These are phyloP conservation scores for Hemileccinum hortonii DNA, from an alignment of 1,284 basidiomycete genomes.

Conservation along the genomic window DNA sequence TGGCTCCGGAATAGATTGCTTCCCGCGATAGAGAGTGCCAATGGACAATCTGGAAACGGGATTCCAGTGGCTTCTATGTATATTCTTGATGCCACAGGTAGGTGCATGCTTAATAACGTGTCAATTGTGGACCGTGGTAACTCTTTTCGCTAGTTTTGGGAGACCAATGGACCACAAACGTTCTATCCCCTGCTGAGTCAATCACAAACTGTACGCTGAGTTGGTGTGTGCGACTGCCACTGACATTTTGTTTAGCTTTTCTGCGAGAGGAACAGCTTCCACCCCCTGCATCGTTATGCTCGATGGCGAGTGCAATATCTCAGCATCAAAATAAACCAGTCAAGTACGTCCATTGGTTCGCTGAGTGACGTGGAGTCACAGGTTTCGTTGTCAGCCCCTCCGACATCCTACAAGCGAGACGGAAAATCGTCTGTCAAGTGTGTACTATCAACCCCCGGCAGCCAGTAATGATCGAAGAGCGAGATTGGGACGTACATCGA, in stretches of 20 bases:
- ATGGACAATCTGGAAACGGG: slow-evolving; percentile 35
- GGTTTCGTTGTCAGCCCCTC: slow-evolving; percentile 38
- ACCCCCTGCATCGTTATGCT: slow-evolving; percentile 58
- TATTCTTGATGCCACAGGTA: slow-evolving; percentile 78
- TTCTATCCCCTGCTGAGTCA: slow-evolving; percentile 48
- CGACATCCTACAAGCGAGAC: slow-evolving; percentile 55
- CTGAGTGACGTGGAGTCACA: slow-evolving; percentile 10
- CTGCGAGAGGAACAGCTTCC: slow-evolving; percentile 53
- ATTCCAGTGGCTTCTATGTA: slow-evolving; percentile 43
- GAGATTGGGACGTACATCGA: slow-evolving; percentile 66
- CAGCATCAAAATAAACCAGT: slow-evolving; percentile 43
- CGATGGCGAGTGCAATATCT: slow-evolving; percentile 54
- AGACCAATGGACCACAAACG: slow-evolving; percentile 56
- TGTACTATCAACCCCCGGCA: slow-evolving; percentile 65
- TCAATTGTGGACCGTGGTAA: slow-evolving; percentile 1
- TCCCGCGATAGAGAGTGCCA: slow-evolving; percentile 64
- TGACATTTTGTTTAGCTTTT: slow-evolving; percentile 52
- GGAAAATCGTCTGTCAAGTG: slow-evolving; percentile 60
- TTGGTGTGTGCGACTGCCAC: not conserved
- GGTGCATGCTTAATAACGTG: not conserved
- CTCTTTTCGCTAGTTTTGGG: slow-evolving; percentile 48
- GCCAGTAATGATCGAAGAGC: slow-evolving; percentile 76
- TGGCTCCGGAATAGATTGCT: slow-evolving; percentile 94
- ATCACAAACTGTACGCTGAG: slow-evolving; percentile 49
- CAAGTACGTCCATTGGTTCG: slow-evolving; percentile 41